Evolutionary conservation across 139 green algal species (phyloP).

Genomic region (Chlamydomonas sp.): DNA sequence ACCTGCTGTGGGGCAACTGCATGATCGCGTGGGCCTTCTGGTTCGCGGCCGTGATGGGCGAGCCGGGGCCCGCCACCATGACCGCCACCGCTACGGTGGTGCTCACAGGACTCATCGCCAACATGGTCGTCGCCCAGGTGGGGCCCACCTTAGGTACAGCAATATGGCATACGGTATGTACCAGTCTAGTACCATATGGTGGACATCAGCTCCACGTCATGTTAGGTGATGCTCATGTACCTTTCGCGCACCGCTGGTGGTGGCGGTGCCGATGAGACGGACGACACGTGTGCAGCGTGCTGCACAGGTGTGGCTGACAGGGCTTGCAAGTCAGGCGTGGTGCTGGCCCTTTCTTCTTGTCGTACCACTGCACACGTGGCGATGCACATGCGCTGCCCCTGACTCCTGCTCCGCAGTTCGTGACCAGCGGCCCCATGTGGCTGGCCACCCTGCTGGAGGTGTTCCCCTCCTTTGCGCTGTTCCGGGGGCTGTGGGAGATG

Average conservation of each 20-base stretch:
- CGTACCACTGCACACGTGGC: no score
- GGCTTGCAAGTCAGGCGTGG: no score
- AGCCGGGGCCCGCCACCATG: constrained; percentile 48
- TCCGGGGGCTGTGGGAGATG: constrained; percentile 70
- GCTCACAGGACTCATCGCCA: constrained; percentile 67
- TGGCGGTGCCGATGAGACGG: no score
- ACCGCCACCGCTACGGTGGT: constrained; percentile 50
- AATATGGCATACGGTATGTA: no score
- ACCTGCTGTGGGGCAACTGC: constrained; percentile 76
- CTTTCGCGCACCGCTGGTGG: no score
- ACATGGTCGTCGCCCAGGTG: constrained; percentile 72
- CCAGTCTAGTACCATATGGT: no score
- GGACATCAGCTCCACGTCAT: no score
- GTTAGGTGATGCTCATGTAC: no score
- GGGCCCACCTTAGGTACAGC: neutral
- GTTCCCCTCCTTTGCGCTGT: constrained; percentile 69
- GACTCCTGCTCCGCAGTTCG: constrained; percentile 30
- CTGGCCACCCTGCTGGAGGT: constrained; percentile 48
- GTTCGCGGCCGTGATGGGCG: constrained; percentile 38
- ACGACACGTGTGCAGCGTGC: no score
- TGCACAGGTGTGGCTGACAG: no score
- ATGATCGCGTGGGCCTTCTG: constrained; percentile 71
- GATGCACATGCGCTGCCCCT: neutral
- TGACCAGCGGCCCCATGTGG: constrained; percentile 49
- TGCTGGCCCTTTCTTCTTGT: no score